A percentile compares a stretch with the other conserved stretches of the same genome.
Conservation (phyloP, 441 rosid genomes). For the Gossypium laxum region DNA sequence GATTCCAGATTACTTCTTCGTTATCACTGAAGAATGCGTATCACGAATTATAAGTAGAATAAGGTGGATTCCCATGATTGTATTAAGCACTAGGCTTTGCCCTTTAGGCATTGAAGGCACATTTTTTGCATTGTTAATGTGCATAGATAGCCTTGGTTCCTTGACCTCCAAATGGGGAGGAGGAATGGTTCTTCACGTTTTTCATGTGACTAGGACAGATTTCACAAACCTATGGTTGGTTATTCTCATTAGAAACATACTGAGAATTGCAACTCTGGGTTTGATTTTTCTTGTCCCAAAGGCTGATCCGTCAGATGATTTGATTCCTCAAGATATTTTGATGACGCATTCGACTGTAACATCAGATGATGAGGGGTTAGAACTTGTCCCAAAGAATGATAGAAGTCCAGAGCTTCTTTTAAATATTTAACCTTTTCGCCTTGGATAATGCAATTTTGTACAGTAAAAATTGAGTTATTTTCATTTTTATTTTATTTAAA, state of each 20-base stretch:
- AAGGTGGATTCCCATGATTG: conserved; percentile 71
- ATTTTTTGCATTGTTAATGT: conserved; percentile 66
- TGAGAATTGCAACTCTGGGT: conserved; percentile 48
- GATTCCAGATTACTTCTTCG: conserved; percentile 64
- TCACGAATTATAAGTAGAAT: conserved; percentile 43
- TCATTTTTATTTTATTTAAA: background rate
- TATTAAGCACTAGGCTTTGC: conserved; percentile 58
- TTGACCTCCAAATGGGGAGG: conserved; percentile 63
- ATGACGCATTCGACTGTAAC: conserved; percentile 11
- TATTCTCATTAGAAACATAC: conserved; percentile 43
- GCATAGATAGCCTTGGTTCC: conserved; percentile 61
- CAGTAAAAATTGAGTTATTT: background rate
- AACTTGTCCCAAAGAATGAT: conserved; percentile 22
- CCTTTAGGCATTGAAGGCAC: conserved; percentile 75
- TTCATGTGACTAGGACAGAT: conserved; percentile 54
- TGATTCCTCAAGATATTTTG: conserved; percentile 28
- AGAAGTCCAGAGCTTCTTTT: background rate
- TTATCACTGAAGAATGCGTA: conserved; percentile 58
- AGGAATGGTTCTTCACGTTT: conserved; percentile 47
- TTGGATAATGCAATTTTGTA: background rate
- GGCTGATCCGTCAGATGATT: conserved; percentile 32
- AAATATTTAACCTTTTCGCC: background rate
- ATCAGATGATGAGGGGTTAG: conserved; percentile 25
- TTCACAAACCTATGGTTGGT: conserved; percentile 58
- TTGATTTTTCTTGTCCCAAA: conserved; percentile 56